Conservation (phyloP, 805 yeast genomes). For the Myxozyma nipponensis region DNA sequence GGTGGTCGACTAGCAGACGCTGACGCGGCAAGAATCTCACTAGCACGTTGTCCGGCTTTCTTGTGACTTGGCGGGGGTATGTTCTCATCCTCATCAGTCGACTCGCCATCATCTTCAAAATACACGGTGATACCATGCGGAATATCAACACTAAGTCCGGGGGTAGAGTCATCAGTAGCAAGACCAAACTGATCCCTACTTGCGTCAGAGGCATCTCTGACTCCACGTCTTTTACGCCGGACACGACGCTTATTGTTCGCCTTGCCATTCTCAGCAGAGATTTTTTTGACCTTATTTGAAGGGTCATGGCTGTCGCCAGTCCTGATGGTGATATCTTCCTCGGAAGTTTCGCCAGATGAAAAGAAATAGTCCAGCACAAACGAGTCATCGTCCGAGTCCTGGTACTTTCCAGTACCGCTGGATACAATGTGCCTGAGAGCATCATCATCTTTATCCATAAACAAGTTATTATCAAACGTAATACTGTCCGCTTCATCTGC, state of each 20-base stretch:
- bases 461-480: slow-evolving; percentile 29
- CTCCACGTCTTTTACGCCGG: slow-evolving; percentile 1
- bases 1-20: slow-evolving; percentile 89
- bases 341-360: slow-evolving; percentile 41
- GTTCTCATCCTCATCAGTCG: slow-evolving; percentile 89
- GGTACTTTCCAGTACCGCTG: slow-evolving; percentile 28
- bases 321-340: slow-evolving; percentile 30
- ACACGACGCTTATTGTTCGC: slow-evolving; percentile 7
- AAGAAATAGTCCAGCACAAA: slow-evolving; percentile 74
- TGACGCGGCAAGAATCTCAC: slow-evolving; percentile 78
- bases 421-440: slow-evolving; percentile 30
- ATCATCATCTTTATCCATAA: slow-evolving; percentile 29
- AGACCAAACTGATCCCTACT: slow-evolving; percentile 16
- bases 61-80: slow-evolving; percentile 66
- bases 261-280: slow-evolving; percentile 28
- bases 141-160: slow-evolving; percentile 33
- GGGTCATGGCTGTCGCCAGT: slow-evolving; percentile 13
- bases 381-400: slow-evolving; percentile 54
- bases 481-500: slow-evolving; percentile 28
- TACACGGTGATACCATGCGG: slow-evolving; percentile 31
- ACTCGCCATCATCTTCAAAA: slow-evolving; percentile 60
- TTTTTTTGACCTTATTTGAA: slow-evolving; percentile 32
- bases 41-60: slow-evolving; percentile 72
- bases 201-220: slow-evolving; percentile 28
- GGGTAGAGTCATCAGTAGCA: slow-evolving; percentile 36